These are phyloP conservation scores for Gentiana dahurica DNA, from an alignment of 257 asterid genomes.

Conservation along the genomic window DNA sequence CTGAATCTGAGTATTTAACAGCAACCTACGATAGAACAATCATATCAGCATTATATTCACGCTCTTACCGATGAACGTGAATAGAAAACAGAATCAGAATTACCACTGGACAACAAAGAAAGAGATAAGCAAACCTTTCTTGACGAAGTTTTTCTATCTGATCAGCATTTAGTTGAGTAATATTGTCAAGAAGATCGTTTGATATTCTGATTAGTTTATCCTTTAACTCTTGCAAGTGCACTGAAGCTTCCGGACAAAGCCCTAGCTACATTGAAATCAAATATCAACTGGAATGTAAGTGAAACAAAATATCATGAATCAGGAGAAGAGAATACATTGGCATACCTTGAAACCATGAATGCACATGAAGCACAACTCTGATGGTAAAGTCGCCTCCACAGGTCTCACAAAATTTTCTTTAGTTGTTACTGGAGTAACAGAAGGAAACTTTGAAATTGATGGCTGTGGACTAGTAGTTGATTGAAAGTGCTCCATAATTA, in stretches of 20 bases:
- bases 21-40: constrained; percentile 42
- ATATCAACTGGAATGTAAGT: constrained; percentile 14
- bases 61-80: constrained; percentile 1
- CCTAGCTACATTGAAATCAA: constrained; percentile 57
- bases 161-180: constrained; percentile 52
- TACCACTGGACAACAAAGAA: background rate
- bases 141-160: constrained; percentile 64
- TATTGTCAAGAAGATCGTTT: constrained; percentile 80
- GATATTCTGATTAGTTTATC: constrained; percentile 70
- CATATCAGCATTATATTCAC: constrained; percentile 9
- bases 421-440: constrained; percentile 43
- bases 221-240: constrained; percentile 74
- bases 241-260: constrained; percentile 70
- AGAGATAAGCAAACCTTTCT: constrained; percentile 51
- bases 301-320: constrained; percentile 10
- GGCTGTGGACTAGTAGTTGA: constrained; percentile 70
- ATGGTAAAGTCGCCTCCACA: constrained; percentile 46
- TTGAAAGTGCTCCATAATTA: constrained; percentile 62
- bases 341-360: constrained; percentile 71
- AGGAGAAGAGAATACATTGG: constrained; percentile 2
- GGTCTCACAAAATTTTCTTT: constrained; percentile 14
- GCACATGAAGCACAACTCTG: constrained; percentile 62
- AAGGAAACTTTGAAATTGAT: constrained; percentile 55
- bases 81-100: background rate
- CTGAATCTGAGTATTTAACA: constrained; percentile 74